Base-by-base conservation (phyloP, 352 stramenopile species). In the Phytophthora foliorum region DNA sequence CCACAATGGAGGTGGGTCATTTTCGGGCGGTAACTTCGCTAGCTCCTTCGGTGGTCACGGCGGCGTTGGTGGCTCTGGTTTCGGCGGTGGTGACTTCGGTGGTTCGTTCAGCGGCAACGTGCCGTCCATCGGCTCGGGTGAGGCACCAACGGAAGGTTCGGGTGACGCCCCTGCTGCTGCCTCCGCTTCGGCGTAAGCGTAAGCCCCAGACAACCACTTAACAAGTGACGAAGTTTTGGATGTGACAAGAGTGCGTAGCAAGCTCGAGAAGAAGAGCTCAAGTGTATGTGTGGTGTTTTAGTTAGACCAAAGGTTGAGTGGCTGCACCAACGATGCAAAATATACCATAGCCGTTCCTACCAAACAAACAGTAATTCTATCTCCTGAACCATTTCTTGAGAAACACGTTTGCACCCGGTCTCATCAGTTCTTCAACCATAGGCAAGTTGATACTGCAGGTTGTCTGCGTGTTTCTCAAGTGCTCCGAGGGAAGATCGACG, bases 71-170 rank as follows among this genome's bases (percentile, higher is more conserved):
- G 61, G 59, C 59, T 67, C 50, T n/a, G 51, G 44, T 19, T 36
- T 69, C 9, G 52, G 61, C 34, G 61, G 45, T 27, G 53, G 46
- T 22, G 21, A 57, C 34, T 69, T 65, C 13, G 48, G 56, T 3
- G 32, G 48, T 22, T 67, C 48, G 5, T 46, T 45, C 25, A 46
- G 42, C n/a, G 63, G 56, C n/a, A 41, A 53, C 24, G 5, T 53
- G n/a, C 57, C 42, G 22, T 57, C 64, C 32, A 67, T 67, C 31
- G 57, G 64, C 4, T 72, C 64, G 50, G 64, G 57, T 24, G 64
- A 72, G 1, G 42, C 32, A 5, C 56, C 63, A n/a, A 54, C 32
- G 4, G 34, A 31, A 54, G 27, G 53, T 14, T 69, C 62, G 24
- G 34, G 25, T 24, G 53, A 52, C 21, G 25, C 44, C 17, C 34